Evolutionary conservation across 768 basidiomycete genomes (phyloP).

Genomic region (Lentinula boryana): DNA sequence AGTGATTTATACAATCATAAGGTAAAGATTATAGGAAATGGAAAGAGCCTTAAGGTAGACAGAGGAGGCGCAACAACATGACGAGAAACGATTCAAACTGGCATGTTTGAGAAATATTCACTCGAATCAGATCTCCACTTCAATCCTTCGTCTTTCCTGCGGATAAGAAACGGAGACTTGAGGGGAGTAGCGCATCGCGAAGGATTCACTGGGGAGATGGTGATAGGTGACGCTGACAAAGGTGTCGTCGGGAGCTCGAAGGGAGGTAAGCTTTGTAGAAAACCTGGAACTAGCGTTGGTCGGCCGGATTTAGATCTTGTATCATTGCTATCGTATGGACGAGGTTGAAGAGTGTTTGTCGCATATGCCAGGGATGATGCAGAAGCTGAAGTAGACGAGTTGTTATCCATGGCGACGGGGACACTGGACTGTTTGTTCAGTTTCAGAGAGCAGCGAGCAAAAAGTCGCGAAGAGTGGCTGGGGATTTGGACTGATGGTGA

Average conservation of each 20-base stretch:
- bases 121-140: not conserved
- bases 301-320: not conserved
- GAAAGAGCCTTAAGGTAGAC: not conserved
- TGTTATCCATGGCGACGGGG: not conserved
- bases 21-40: not conserved
- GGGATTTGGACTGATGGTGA: not conserved
- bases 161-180: not conserved
- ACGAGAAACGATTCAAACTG: not conserved
- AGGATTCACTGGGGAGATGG: not conserved
- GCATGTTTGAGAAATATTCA: not conserved
- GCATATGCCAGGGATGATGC: not conserved
- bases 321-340: not conserved
- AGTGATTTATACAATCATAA: too few species aligned
- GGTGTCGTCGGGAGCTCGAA: not conserved
- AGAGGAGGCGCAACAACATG: too few species aligned
- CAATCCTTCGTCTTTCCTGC: not conserved
- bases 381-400: not conserved
- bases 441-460: not conserved
- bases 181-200: not conserved
- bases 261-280: not conserved
- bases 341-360: not conserved
- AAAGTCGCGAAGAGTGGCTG: not conserved
- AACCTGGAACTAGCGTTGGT: not conserved
- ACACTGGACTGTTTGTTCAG: not conserved
- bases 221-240: not conserved